Evolutionary conservation across 495 filamentous ascomycete genomes (phyloP), one percentile per base, ranked within the genome.

Genomic region (Talaromyces ruber): DNA sequence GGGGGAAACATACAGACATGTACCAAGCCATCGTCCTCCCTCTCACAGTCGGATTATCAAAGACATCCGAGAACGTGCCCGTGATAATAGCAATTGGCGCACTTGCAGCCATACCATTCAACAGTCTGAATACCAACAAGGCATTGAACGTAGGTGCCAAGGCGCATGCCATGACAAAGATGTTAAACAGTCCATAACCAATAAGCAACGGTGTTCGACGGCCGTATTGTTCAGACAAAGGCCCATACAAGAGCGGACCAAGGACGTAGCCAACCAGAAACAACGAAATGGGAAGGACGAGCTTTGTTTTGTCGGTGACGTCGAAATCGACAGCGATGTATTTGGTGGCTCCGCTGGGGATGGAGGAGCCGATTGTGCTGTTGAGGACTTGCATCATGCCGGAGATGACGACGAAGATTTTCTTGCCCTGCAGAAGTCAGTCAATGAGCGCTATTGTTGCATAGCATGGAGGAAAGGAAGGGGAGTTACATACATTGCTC

Each of bases 261-360:
- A 87, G 63, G 30, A 86, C 76, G 64, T 89, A 89, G 25, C 87
- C 89, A 30, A 91, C 77, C 0, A 92, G 75, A 62, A 84, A 93
- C 6, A 90, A 82, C 0, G 88, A 91, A 9, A 89, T 89, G 1
- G 89, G 89, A 2, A 93, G 78, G n/a, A 89, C 84, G 11, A 85
- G 75, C 18, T 81, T 75, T 50, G 74, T 72, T 50, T 86, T 67
- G 37, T 82, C 80, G 2, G 77, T 79, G 58, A 91, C 72, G 58
- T 79, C 61, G 73, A 86, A 91, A 60, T 86, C 78, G 7, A 71
- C 64, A 0, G 79, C 72, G 18, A 89, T 87, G 55, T 77, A 81
- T 4, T 76, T 77, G 45, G 82, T 83, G 45, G 83, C 83, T 65
- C 83, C 86, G 61, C 83, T 83, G 2, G 88, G 86, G 16, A 93